These are phyloP conservation scores for Acer yangbiense DNA, from an alignment of 345 rosid genomes.

Conservation along the genomic window DNA sequence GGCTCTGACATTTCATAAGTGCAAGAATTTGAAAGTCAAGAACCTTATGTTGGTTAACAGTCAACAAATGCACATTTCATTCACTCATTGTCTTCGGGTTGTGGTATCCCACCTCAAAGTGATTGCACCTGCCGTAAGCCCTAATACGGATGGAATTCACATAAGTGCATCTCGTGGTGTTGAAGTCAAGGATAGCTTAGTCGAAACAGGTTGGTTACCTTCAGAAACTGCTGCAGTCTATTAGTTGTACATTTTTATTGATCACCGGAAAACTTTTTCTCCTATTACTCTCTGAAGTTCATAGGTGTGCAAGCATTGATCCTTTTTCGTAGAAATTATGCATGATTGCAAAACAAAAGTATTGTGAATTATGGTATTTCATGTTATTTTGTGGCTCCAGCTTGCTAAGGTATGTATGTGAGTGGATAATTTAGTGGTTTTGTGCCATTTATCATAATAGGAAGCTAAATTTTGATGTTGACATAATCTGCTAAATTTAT, in stretches of 20 bases:
- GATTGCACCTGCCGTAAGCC: slow-evolving; percentile 72
- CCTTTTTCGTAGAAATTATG: background rate
- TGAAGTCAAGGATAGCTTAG: slow-evolving; percentile 46
- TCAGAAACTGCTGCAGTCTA: slow-evolving; percentile 15
- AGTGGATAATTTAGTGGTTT: background rate
- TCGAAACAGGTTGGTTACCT: slow-evolving; percentile 61
- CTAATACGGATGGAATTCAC: slow-evolving; percentile 94
- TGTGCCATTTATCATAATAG: background rate
- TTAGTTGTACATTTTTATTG: slow-evolving; percentile 5
- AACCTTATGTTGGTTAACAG: slow-evolving; percentile 55
- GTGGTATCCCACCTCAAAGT: slow-evolving; percentile 43
- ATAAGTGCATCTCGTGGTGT: slow-evolving; percentile 74
- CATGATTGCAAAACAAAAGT: background rate
- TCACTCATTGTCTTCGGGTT: slow-evolving; percentile 71
- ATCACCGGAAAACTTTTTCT: background rate
- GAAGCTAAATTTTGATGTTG: background rate
- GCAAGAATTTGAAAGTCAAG: slow-evolving; percentile 69
- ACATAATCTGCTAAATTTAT: background rate
- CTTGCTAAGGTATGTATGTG: background rate
- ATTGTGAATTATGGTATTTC: background rate
- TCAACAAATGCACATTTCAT: slow-evolving; percentile 84
- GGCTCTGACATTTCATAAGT: slow-evolving; percentile 85
- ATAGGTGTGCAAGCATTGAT: background rate
- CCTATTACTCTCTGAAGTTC: background rate
- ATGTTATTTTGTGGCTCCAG: no score